Conservation (phyloP, 2,329 filamentous ascomycete species). For the Monilinia fructicola region DNA sequence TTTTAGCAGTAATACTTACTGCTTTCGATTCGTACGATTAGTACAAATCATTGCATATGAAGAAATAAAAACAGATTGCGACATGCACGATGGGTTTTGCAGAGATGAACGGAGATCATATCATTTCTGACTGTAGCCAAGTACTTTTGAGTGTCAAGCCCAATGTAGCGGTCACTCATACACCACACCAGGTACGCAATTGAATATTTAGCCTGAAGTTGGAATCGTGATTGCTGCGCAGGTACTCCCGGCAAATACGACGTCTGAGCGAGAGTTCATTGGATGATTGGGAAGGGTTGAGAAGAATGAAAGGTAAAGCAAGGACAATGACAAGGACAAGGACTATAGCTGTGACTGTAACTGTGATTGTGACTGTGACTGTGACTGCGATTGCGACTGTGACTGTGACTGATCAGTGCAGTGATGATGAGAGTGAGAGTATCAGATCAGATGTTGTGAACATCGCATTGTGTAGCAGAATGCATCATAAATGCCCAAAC, state of each 20-base stretch:
- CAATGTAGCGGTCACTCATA: constrained; percentile 11
- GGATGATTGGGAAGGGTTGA: not conserved
- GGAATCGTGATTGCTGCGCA: not conserved
- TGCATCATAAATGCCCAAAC: not conserved
- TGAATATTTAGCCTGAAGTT: constrained; percentile 15
- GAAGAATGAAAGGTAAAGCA: not conserved
- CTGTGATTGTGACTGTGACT: not conserved
- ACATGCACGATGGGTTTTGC: not conserved
- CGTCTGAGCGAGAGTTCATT: not conserved
- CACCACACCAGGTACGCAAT: constrained; percentile 18
- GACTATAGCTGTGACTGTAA: too few relatives aligned
- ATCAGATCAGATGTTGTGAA: not conserved
- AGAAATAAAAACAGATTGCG: not conserved
- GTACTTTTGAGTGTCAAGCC: constrained; percentile 1
- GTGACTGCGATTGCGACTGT: not conserved
- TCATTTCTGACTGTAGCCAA: constrained; percentile 9
- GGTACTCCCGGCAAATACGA: constrained; percentile 12
- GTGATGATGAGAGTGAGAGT: too few relatives aligned
- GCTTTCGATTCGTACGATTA: not conserved
- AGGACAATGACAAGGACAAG: not conserved
- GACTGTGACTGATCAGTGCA: not conserved
- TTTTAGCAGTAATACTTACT: not conserved
- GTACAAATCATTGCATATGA: not conserved
- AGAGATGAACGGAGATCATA: not conserved
- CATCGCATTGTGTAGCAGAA: not conserved